Conservation (phyloP, 2,329 filamentous ascomycete species). For the Cercospora berteroae region DNA sequence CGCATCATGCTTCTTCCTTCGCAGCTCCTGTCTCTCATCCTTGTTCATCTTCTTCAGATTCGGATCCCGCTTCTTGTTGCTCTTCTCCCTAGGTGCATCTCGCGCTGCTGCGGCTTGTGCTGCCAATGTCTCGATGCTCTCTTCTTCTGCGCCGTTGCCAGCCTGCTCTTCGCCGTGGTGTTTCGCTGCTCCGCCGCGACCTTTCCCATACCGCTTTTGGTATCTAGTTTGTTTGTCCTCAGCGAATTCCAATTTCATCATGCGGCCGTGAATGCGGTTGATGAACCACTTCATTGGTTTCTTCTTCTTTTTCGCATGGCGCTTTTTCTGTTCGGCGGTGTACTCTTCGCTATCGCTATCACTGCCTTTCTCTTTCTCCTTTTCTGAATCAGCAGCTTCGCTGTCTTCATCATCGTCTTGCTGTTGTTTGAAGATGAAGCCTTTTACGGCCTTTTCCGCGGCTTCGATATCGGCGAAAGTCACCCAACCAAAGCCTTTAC, state of each 20-base stretch:
- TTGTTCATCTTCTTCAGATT: conserved; percentile 37
- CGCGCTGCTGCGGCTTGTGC: conserved; percentile 21
- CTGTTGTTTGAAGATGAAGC: conserved; percentile 68
- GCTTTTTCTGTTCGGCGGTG: conserved; percentile 39
- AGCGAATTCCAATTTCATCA: conserved; percentile 85
- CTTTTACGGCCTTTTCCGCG: conserved; percentile 73
- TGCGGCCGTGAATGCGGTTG: conserved; percentile 75
- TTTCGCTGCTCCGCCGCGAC: conserved; percentile 28
- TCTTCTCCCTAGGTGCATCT: conserved; percentile 28
- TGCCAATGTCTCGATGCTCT: conserved; percentile 21
- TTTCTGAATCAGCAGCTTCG: conserved; percentile 48
- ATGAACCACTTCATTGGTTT: conserved; percentile 71
- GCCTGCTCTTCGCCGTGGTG: conserved; percentile 18
- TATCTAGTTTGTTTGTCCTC: conserved; percentile 88
- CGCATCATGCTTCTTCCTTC: conserved; percentile 44
- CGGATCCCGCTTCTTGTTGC: conserved; percentile 26
- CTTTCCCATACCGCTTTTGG: conserved; percentile 88
- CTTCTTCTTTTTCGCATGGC: conserved; percentile 38
- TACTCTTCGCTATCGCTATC: conserved; percentile 34
- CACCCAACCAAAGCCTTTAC: conserved; percentile 96
- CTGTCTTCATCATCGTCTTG: conserved; percentile 52
- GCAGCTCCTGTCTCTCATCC: conserved; percentile 34
- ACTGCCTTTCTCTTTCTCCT: conserved; percentile 26
- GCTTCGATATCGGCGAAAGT: conserved; percentile 78
- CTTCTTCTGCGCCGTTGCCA: conserved; percentile 50